Base-by-base conservation (phyloP, 2,329 filamentous ascomycete genomes). In the Stemphylium vesicarium region DNA sequence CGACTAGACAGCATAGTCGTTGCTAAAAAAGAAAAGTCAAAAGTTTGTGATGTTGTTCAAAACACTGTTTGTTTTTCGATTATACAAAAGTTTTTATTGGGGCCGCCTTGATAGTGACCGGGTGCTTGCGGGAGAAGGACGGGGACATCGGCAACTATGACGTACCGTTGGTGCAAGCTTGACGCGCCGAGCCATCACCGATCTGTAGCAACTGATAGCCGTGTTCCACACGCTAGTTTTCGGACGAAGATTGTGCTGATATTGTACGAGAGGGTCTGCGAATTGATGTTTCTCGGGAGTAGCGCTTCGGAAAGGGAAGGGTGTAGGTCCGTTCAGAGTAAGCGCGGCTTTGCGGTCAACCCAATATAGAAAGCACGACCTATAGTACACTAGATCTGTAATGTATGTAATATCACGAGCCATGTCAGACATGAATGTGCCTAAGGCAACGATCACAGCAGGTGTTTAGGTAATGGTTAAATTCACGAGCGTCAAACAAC, bases 121-220 rank as follows among this genome's bases (percentile, higher is more conserved):
- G 65, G 53, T 57, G 16, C 24, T 50, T 53, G 47, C 65, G 63
- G 64, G 51, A 57, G 22, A 11, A 29, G 29, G 47, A 56, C 35
- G 52, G 47, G 11, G 29, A 35, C 26, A 41, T 53, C 53, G 50
- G 49, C 36, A 35, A 40, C 41, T 20, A 66, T 65, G 64, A 68
- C 64, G 63, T 61, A 65, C 15, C 9, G 43, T 31, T 36, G 40
- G 38, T 60, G 57, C 58, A 59, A 56, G 33, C 51, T 54, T 57
- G 50, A 60, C 60, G 52, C 46, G 45, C 50, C 36, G 50, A 53
- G 31, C 42, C 35, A 22, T 16, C 13, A 20, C 31, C 42, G 42
- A 35, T 44, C 4, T 7, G 9, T 16, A 24, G 20, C 10, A 29
- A 36, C 24, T 26, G n/a, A 36, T 35, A 24, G 12, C 20, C n/a